Base-by-base conservation (phyloP, 768 basidiomycete species). In the Rickenella mellea region DNA sequence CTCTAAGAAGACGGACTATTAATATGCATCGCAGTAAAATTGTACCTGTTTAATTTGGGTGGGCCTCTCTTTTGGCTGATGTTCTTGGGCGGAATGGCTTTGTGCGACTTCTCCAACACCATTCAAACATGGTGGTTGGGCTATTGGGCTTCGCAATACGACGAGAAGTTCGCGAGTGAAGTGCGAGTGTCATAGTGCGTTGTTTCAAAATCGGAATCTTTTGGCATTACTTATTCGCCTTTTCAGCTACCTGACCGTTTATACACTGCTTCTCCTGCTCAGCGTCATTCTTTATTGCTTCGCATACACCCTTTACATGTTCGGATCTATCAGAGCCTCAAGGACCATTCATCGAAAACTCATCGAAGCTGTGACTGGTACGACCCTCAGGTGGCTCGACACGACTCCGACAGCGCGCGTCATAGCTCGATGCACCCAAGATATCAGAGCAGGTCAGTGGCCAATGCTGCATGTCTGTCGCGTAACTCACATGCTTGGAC, bases 401-500 rank as follows among this genome's bases (percentile, higher is more conserved):
- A 65, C 55, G 6, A 71, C 69, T 1, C 73, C 73, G 1, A 65
- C 65, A 0, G 70, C 71, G n/a, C 72, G 82, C 4, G 72, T 86
- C 39, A 74, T 83, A 30, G 63, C 78, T 22, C 69, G 81, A 39
- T 76, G 75, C 54, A 83, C 81, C 1, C 73, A 79, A 41, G 82
- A 84, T 52, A 79, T 83, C 17, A 62, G 61, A 37, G 52, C 60
- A 11, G 42, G 61, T 60, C 43, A 20, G 55, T 29, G 3, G 6
- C 24, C n/a, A n/a, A 15, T 31, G 0, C 3, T n/a, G 10, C 11
- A 17, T 17, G 7, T 19, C 1, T 12, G n/a, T 26, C 10, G 1
- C 6, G 17, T 27, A 30, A 37, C 41, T 49, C 26, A 39, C 19
- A 12, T 10, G 9, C 21, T 30, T 7, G 41, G 27, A 27, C 35